Evolutionary conservation across 2,329 filamentous ascomycete species (phyloP).

Genomic region (Furcasterigmium sp.): DNA sequence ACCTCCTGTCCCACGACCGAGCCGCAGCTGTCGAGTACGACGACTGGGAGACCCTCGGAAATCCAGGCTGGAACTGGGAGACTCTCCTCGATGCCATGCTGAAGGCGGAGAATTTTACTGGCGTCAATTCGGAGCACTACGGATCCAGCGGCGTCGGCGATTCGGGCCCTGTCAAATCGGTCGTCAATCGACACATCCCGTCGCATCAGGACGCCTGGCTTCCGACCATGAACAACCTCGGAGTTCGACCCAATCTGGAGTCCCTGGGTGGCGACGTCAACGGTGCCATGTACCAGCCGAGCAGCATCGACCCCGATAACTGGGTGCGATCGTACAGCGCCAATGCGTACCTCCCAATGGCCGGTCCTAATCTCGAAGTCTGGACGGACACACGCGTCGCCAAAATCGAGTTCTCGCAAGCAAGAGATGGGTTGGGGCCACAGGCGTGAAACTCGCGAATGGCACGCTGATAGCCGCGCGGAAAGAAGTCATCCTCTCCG

Average conservation of each 20-base stretch:
- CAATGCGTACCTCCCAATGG: constrained; percentile 36
- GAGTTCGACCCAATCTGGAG: constrained; percentile 31
- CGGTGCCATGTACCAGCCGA: constrained; percentile 44
- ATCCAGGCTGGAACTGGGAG: constrained; percentile 28
- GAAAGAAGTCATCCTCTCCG: constrained; percentile 26
- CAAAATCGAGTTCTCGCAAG: constrained; percentile 27
- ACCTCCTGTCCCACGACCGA: constrained; percentile 32
- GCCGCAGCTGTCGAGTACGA: constrained; percentile 23
- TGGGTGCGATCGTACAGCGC: constrained; percentile 43
- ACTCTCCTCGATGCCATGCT: constrained; percentile 26
- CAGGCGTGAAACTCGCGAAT: constrained; percentile 16
- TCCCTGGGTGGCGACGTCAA: constrained; percentile 44
- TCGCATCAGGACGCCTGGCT: constrained; percentile 36
- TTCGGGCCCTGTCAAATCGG: constrained; percentile 18
- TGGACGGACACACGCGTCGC: constrained; percentile 27
- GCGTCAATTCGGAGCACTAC: constrained; percentile 12
- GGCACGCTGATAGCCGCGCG: constrained; percentile 18
- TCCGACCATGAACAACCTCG: constrained; percentile 38
- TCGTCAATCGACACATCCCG: constrained; percentile 34
- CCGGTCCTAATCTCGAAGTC: constrained; percentile 34
- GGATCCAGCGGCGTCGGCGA: constrained; percentile 7
- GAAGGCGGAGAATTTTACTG: constrained; percentile 21
- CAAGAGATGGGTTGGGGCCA: constrained; percentile 11
- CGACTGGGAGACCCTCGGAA: constrained; percentile 26
- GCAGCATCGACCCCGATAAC: constrained; percentile 38